A percentile compares a stretch with the other conserved stretches of the same genome.
These are phyloP conservation scores for Crithidia fasciculata DNA, from an alignment of 208 protist genomes.

Conservation along the genomic window DNA sequence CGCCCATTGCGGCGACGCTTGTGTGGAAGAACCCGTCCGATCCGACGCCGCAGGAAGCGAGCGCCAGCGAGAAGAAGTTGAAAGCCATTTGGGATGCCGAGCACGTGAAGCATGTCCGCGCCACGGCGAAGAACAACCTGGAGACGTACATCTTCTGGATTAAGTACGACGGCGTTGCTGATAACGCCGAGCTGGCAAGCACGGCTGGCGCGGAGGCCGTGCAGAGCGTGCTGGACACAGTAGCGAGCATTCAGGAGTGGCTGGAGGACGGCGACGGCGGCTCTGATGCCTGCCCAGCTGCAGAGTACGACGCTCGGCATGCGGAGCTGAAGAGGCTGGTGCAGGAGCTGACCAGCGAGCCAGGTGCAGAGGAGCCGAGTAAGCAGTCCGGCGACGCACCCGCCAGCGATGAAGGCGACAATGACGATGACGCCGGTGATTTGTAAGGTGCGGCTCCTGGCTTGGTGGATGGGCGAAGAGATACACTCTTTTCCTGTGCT, in stretches of 20 bases:
- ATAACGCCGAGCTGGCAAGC: constrained; percentile 41
- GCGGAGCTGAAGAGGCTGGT: constrained; percentile 52
- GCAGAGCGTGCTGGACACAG: constrained; percentile 34
- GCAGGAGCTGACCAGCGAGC: constrained; percentile 17
- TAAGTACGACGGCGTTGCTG: constrained; percentile 67
- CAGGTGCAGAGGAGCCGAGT: neutral
- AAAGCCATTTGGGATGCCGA: constrained; percentile 57
- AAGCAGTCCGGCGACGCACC: neutral
- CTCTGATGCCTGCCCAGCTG: constrained; percentile 54
- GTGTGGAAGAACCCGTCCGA: constrained; percentile 44
- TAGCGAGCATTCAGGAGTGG: constrained; percentile 60
- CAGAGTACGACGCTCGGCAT: constrained; percentile 61
- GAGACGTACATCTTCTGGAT: constrained; percentile 82
- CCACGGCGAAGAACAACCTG: constrained; percentile 83
- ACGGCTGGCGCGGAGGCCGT: constrained; percentile 29
- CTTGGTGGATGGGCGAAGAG: neutral
- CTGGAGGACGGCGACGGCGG: constrained; percentile 78
- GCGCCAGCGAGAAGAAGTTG: constrained; percentile 47
- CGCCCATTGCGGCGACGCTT: constrained; percentile 34
- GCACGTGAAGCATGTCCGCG: constrained; percentile 55
- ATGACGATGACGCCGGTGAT: constrained; percentile 30
- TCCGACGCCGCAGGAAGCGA: constrained; percentile 36
- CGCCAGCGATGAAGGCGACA: neutral
- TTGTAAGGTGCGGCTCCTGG: constrained; percentile 27
- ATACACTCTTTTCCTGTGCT: neutral